A percentile compares a stretch with the other conserved stretches of the same genome.
Evolutionary conservation across 768 basidiomycete species (phyloP).

Genomic region (Gloeopeniophorella convolvens): DNA sequence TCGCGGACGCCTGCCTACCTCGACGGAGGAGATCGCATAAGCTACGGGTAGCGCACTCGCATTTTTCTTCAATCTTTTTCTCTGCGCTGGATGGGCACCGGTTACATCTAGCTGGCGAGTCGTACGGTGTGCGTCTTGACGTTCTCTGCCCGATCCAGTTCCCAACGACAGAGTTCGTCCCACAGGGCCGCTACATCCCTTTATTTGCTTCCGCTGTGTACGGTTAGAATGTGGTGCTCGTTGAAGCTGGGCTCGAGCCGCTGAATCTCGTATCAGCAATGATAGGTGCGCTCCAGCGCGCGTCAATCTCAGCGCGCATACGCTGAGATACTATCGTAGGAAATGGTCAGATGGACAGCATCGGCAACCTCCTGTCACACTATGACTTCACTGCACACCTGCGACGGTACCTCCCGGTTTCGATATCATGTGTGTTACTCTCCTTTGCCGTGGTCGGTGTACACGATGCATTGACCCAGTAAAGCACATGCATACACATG

Average conservation of each 20-base stretch:
- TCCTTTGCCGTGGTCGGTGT: neutral
- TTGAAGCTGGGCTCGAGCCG: slow-evolving; percentile 40
- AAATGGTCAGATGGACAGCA: slow-evolving; percentile 39
- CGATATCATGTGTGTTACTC: slow-evolving; percentile 35
- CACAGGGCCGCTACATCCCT: slow-evolving; percentile 46
- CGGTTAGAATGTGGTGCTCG: slow-evolving; percentile 40
- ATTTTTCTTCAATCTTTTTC: slow-evolving; percentile 73
- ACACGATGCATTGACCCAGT: neutral
- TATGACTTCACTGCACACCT: slow-evolving; percentile 50
- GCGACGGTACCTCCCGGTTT: slow-evolving; percentile 42
- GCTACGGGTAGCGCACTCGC: slow-evolving; percentile 66
- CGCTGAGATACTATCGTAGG: slow-evolving; percentile 27
- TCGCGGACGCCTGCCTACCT: slow-evolving; percentile 52
- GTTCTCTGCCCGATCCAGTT: neutral
- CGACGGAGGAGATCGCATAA: slow-evolving; percentile 57
- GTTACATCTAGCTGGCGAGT: slow-evolving; percentile 39
- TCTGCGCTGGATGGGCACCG: slow-evolving; percentile 57
- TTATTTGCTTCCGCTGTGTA: slow-evolving; percentile 43
- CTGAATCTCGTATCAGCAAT: slow-evolving; percentile 44
- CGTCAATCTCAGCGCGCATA: neutral
- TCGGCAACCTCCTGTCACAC: slow-evolving; percentile 35
- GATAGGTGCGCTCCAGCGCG: slow-evolving; percentile 35
- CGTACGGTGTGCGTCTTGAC: slow-evolving; percentile 43
- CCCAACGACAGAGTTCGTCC: neutral
- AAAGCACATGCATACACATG: slow-evolving; percentile 37